Conservation (phyloP, 2,329 filamentous ascomycete genomes). For the Cytospora leucostoma region DNA sequence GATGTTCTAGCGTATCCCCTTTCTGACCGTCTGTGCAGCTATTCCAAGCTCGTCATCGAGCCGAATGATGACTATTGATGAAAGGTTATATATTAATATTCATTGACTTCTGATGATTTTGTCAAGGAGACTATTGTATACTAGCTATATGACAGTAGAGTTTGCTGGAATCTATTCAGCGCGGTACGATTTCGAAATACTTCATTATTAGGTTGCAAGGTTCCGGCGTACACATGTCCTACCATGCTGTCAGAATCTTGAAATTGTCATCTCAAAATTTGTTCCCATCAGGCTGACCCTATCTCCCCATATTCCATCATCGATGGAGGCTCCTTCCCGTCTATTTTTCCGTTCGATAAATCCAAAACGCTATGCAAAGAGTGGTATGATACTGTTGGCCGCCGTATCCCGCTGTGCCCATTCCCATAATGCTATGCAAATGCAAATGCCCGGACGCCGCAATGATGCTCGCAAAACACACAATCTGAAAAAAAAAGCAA, state of each 20-base stretch:
- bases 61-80: no score
- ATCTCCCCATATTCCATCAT: not conserved
- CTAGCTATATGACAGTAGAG: no score
- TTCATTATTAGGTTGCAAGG: not conserved
- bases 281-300: not conserved
- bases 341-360: slow-evolving; percentile 1
- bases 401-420: slow-evolving; percentile 28
- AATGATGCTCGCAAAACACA: slow-evolving; percentile 3
- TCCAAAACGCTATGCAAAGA: slow-evolving; percentile 19
- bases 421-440: slow-evolving; percentile 25
- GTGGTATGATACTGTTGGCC: slow-evolving; percentile 28
- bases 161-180: no score
- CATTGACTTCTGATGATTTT: no score
- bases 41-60: no score
- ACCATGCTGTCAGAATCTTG: not conserved
- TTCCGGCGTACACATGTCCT: not conserved
- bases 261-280: not conserved
- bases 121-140: no score
- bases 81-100: no score
- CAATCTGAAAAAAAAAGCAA: not conserved
- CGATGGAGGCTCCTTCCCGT: not conserved
- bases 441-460: slow-evolving; percentile 10
- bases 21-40: no score
- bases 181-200: no score
- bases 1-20: no score